Evolutionary conservation across 306 rosid species (phyloP).

Genomic region (Castanospermum australe): DNA sequence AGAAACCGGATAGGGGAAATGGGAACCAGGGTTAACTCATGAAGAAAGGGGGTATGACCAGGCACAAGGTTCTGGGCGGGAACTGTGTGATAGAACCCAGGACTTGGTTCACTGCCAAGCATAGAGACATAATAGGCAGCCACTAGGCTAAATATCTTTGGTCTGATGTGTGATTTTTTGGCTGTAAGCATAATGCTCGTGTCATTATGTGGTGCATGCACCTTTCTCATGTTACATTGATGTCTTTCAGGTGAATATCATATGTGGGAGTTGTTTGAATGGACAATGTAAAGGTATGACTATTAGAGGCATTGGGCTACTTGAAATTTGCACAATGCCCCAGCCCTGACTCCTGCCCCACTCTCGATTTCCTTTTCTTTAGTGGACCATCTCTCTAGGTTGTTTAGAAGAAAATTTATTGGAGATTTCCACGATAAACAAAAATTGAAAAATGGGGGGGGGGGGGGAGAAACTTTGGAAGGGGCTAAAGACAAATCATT

Average conservation of each 20-base stretch:
- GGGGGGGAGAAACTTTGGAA: background rate
- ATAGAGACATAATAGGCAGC: background rate
- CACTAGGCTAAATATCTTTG: background rate
- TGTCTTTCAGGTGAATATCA: constrained; percentile 74
- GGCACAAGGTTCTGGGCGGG: background rate
- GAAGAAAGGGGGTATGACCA: background rate
- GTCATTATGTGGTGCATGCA: constrained; percentile 8
- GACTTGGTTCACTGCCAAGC: background rate
- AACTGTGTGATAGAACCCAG: background rate
- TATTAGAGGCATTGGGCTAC: constrained; percentile 11
- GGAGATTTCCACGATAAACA: constrained; percentile 1
- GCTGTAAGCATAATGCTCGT: background rate
- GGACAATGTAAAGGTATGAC: constrained; percentile 78
- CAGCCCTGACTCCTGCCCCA: background rate
- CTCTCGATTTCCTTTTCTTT: background rate
- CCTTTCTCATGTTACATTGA: constrained; percentile 28
- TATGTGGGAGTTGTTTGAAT: constrained; percentile 79
- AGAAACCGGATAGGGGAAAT: background rate
- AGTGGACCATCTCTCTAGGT: background rate
- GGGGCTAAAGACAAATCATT: background rate
- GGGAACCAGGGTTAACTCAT: background rate
- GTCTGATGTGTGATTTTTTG: background rate
- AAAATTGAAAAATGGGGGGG: background rate
- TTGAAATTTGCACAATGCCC: background rate
- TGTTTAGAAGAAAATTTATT: constrained; percentile 22